phyloP scores from a whole-genome alignment of 441 rosid species.

The Cnidoscolus chayamansa region DNA sequence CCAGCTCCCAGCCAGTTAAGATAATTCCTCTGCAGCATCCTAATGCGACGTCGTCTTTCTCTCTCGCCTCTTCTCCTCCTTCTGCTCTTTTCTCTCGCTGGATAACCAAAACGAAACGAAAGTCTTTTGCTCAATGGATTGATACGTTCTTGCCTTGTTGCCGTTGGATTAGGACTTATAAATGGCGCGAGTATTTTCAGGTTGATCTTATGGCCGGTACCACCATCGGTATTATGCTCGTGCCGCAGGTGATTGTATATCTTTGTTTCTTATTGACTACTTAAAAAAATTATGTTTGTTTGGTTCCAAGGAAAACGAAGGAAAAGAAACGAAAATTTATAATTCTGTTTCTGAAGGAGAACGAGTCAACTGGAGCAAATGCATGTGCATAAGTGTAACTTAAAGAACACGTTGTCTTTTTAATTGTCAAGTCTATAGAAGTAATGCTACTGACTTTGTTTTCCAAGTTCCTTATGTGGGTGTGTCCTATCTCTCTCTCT shows the following conservation, averaged over 20 bases:
- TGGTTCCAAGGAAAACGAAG: slow-evolving; percentile 19
- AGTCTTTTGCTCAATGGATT: slow-evolving; percentile 56
- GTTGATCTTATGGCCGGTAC: slow-evolving; percentile 81
- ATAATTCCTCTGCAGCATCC: slow-evolving; percentile 72
- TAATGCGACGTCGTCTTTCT: slow-evolving; percentile 29
- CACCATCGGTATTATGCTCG: slow-evolving; percentile 90
- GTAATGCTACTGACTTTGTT: too few species aligned
- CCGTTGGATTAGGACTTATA: slow-evolving; percentile 79
- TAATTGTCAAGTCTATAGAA: not conserved
- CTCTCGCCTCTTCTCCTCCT: slow-evolving; percentile 24
- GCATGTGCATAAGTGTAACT: not conserved
- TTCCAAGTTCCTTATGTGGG: too few species aligned
- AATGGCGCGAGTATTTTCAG: slow-evolving; percentile 68
- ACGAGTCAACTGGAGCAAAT: not conserved
- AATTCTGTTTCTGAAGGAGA: not conserved
- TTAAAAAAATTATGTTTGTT: slow-evolving; percentile 12
- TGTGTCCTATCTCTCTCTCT: too few species aligned
- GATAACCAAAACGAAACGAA: slow-evolving; percentile 40
- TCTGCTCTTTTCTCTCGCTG: slow-evolving; percentile 35
- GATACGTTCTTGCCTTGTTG: slow-evolving; percentile 61
- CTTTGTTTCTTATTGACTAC: not conserved
- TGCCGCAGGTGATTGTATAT: slow-evolving; percentile 71
- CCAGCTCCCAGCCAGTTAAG: slow-evolving; percentile 56
- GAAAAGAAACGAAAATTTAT: slow-evolving; percentile 5
- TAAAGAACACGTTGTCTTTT: not conserved